Evolutionary conservation across 2,329 filamentous ascomycete genomes (phyloP).

Genomic region (Graphium sp.): DNA sequence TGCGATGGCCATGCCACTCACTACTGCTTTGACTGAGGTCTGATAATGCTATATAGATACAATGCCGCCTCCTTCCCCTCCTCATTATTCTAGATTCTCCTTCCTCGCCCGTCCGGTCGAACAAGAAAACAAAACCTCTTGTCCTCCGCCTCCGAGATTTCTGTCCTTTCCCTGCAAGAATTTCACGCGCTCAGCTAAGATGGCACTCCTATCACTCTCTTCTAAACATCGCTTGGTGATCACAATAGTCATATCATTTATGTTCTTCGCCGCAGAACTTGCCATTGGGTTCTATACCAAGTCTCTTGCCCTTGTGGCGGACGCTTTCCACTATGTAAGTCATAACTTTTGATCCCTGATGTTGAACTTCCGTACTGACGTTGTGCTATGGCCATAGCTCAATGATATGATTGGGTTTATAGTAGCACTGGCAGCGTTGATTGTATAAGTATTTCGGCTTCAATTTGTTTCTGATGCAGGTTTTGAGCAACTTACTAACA

Average conservation of each 20-base stretch:
- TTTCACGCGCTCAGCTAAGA: constrained; percentile 6
- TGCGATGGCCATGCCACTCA: too few relatives aligned
- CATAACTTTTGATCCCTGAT: not conserved
- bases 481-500: not conserved
- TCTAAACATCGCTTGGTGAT: constrained; percentile 27
- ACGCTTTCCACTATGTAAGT: constrained; percentile 63
- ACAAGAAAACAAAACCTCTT: not conserved
- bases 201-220: constrained; percentile 13
- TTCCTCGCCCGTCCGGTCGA: not conserved
- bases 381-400: not conserved
- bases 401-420: constrained; percentile 4
- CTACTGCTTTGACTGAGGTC: too few relatives aligned
- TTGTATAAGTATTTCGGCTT: constrained; percentile 1
- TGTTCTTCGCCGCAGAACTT: constrained; percentile 35
- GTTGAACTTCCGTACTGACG: too few relatives aligned
- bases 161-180: not conserved
- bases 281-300: constrained; percentile 51
- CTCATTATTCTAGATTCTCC: too few relatives aligned
- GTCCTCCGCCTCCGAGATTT: not conserved
- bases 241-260: constrained; percentile 29
- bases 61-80: too few relatives aligned
- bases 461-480: not conserved
- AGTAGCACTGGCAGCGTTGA: constrained; percentile 1
- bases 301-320: constrained; percentile 56
- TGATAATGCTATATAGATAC: too few relatives aligned